Conservation (phyloP, 352 stramenopile species). For the Saprolegnia diclina region DNA sequence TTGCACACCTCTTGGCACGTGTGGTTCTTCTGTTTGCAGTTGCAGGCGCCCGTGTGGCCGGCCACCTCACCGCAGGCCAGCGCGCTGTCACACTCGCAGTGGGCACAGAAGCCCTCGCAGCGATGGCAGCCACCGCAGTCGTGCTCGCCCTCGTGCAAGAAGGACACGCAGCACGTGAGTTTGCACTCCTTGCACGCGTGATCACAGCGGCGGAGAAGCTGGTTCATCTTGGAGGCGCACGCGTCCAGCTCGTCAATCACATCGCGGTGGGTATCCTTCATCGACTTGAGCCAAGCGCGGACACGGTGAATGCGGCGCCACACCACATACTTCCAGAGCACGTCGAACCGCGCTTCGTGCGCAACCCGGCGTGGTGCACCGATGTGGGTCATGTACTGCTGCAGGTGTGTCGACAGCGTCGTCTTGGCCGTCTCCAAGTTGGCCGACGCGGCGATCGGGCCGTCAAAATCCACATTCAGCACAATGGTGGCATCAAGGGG, state of each 20-base stretch:
- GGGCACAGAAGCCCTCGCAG: too few relatives aligned
- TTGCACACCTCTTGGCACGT: conserved; percentile 39
- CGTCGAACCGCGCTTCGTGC: conserved; percentile 45
- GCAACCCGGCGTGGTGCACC: not conserved
- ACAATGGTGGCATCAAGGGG: not conserved
- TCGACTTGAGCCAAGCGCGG: conserved; percentile 40
- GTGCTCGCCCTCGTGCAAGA: conserved; percentile 39
- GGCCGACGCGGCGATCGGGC: too few relatives aligned
- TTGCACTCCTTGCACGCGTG: conserved; percentile 45
- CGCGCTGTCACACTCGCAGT: too few relatives aligned
- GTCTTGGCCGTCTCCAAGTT: not conserved
- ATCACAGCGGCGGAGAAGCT: conserved; percentile 52
- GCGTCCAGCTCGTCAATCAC: conserved; percentile 43
- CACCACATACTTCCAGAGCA: conserved; percentile 50
- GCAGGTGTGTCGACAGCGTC: not conserved
- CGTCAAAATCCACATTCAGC: conserved; percentile 8
- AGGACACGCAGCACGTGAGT: conserved; percentile 57
- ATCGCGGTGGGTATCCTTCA: conserved; percentile 39
- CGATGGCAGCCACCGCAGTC: conserved; percentile 36
- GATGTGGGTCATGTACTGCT: not conserved
- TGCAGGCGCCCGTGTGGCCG: too few relatives aligned
- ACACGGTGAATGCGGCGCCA: conserved; percentile 35
- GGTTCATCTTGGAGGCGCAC: conserved; percentile 45
- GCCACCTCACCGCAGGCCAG: too few relatives aligned
- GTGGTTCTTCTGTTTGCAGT: conserved; percentile 30